Evolutionary conservation across 495 filamentous ascomycete species (phyloP), one percentile per base, ranked within the genome.

Genomic region (Neohortaea acidophila): DNA sequence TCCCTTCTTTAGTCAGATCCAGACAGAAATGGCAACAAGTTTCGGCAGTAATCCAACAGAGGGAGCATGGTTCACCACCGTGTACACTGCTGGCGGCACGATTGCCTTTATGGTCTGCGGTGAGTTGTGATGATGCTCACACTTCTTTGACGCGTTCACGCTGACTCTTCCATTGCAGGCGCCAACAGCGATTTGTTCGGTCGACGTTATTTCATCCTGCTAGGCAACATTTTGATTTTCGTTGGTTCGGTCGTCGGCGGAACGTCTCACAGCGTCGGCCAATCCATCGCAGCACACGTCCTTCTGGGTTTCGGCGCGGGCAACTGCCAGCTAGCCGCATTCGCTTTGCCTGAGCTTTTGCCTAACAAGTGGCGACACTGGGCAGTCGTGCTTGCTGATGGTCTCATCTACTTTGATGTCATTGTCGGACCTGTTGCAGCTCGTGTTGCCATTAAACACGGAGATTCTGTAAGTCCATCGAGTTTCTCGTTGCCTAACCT

Each of bases 311-410:
- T 53, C 35, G 47, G 47, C 19, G 47, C 21, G 22, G 52, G 42
- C 5, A 45, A 48, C 21, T 32, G 36, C 23, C 45, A 48, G 20
- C 19, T 43, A 28, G 52, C 52, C 21, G 53, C 55, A 9, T 59
- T 58, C 44, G 56, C 56, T 1, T 44, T 60, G 5, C 54, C 58
- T 8, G 58, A 61, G 33, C 51, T 61, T 1, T 45, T 61, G 9
- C 58, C 58, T 3, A 58, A 58, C 45, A 61, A 59, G 41, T 61
- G 53, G 52, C 31, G 39, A 34, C 39, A 34, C 14, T 34, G 21
- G n/a, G 53, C 47, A 6, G 34, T 58, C 23, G 53, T 49, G 6
- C 26, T 58, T 25, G 54, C 53, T 38, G 55, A 58, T 37, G 22
- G 39, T 10, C 42, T 30, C 9, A 43, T 42, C 26, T 52, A 43